Evolutionary conservation across 202 grass and related monocot genomes (phyloP).

Genomic region (Eragrostis tef): DNA sequence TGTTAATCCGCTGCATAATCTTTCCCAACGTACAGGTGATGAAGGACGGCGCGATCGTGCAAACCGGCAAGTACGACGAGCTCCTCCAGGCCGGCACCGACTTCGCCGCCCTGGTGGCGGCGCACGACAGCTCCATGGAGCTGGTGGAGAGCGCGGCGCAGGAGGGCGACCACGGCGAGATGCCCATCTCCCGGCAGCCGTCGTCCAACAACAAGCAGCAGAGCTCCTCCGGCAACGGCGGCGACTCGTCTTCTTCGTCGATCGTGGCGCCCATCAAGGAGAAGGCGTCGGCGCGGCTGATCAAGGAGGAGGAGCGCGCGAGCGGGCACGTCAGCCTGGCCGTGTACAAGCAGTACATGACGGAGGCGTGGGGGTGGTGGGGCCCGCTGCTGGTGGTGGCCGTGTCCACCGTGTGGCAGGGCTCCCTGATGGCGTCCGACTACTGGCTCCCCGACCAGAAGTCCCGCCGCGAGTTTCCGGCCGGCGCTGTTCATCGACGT

Average conservation of each 20-base stretch:
- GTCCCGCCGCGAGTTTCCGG: constrained; percentile 50
- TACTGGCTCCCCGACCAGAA: constrained; percentile 94
- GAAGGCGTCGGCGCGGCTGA: constrained; percentile 74
- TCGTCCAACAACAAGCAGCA: constrained; percentile 36
- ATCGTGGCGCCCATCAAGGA: constrained; percentile 52
- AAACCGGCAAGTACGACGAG: constrained; percentile 83
- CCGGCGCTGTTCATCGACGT: constrained; percentile 73
- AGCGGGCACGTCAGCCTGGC: constrained; percentile 79
- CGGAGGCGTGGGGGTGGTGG: constrained; percentile 92
- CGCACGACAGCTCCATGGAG: constrained; percentile 98
- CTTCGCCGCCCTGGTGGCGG: constrained; percentile 80
- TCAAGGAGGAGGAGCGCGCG: constrained; percentile 84
- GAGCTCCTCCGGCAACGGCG: constrained; percentile 5
- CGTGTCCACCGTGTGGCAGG: constrained; percentile 60
- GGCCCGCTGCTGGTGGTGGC: constrained; percentile 53
- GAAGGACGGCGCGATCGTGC: constrained; percentile 75
- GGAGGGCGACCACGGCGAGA: neutral
- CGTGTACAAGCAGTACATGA: constrained; percentile 85
- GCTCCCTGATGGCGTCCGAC: constrained; percentile 75
- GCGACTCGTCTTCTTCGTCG: constrained; percentile 34
- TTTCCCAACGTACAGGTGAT: constrained; percentile 67
- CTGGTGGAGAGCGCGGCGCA: constrained; percentile 70
- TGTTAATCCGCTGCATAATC: neutral
- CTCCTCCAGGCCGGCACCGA: constrained; percentile 63
- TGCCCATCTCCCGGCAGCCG: constrained; percentile 45